Evolutionary conservation across 1,139 yeast genomes (phyloP).

Genomic region (Hyphopichia fennica): DNA sequence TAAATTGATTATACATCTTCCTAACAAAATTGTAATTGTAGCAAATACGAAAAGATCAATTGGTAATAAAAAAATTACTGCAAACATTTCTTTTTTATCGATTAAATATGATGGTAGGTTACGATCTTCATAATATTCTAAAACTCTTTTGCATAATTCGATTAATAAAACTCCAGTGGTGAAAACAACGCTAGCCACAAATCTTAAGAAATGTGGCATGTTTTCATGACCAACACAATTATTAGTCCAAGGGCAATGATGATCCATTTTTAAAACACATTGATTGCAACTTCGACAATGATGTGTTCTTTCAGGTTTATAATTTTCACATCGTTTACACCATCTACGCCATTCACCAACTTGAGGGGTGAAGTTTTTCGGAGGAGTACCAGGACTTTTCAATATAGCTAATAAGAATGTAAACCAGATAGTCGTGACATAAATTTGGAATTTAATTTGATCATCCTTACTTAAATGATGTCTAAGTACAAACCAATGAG

Average conservation of each 20-base stretch:
- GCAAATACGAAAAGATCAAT: constrained; percentile 57
- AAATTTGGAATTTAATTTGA: constrained; percentile 51
- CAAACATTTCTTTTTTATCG: constrained; percentile 51
- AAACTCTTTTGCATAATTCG: constrained; percentile 43
- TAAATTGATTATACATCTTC: constrained; percentile 62
- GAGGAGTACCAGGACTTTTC: constrained; percentile 68
- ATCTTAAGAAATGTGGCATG: constrained; percentile 80
- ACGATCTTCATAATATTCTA: constrained; percentile 51
- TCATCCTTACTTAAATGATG: constrained; percentile 37
- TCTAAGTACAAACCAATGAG: constrained; percentile 58
- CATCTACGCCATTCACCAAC: constrained; percentile 33
- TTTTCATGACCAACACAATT: constrained; percentile 82
- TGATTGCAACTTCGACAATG: constrained; percentile 75
- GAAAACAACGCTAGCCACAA: constrained; percentile 64
- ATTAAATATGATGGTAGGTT: constrained; percentile 61
- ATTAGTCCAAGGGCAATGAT: constrained; percentile 97
- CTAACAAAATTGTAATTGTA: constrained; percentile 56
- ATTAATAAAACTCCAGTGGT: constrained; percentile 52
- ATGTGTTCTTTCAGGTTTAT: constrained; percentile 95
- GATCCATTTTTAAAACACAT: constrained; percentile 82
- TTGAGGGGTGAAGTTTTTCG: constrained; percentile 23
- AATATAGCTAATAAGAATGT: constrained; percentile 58
- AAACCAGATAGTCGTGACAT: constrained; percentile 65
- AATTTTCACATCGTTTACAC: constrained; percentile 69
- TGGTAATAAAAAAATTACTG: constrained; percentile 58